These are phyloP conservation scores for Metschnikowia proteae DNA, from an alignment of 805 yeast genomes.

Conservation along the genomic window DNA sequence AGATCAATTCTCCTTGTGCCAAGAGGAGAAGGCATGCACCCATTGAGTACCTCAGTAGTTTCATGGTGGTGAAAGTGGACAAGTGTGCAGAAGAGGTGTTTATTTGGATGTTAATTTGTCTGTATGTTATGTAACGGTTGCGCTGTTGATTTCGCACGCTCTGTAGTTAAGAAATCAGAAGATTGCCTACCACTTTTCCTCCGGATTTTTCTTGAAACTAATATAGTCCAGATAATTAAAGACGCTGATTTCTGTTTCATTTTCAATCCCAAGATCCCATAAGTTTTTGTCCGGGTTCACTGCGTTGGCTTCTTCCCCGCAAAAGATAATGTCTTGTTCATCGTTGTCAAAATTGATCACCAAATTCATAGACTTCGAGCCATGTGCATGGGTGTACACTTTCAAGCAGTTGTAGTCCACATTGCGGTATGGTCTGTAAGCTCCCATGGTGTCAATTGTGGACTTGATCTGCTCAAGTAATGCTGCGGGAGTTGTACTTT, in stretches of 20 bases:
- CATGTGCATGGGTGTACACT: constrained; percentile 92
- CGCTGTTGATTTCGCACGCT: neutral
- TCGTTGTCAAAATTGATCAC: constrained; percentile 83
- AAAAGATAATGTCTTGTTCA: constrained; percentile 59
- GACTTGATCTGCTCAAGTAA: constrained; percentile 51
- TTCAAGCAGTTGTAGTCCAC: constrained; percentile 73
- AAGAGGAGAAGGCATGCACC: neutral
- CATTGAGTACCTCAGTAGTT: neutral
- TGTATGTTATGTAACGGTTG: neutral
- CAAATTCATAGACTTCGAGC: constrained; percentile 86
- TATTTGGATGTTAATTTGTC: neutral
- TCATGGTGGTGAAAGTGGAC: neutral
- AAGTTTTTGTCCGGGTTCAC: constrained; percentile 21
- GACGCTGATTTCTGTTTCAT: constrained; percentile 90
- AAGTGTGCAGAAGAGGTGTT: neutral
- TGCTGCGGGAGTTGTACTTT: constrained; percentile 60
- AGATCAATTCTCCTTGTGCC: neutral
- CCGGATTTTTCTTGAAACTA: constrained; percentile 74
- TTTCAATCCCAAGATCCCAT: constrained; percentile 49
- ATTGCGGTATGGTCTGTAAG: constrained; percentile 76
- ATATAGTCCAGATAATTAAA: constrained; percentile 67
- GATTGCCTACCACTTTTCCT: constrained; percentile 71
- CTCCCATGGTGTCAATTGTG: constrained; percentile 54
- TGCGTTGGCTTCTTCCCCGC: constrained; percentile 17
- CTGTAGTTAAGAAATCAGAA: neutral